Base-by-base conservation (phyloP, 345 rosid genomes). In the Corymbia maculata region DNA sequence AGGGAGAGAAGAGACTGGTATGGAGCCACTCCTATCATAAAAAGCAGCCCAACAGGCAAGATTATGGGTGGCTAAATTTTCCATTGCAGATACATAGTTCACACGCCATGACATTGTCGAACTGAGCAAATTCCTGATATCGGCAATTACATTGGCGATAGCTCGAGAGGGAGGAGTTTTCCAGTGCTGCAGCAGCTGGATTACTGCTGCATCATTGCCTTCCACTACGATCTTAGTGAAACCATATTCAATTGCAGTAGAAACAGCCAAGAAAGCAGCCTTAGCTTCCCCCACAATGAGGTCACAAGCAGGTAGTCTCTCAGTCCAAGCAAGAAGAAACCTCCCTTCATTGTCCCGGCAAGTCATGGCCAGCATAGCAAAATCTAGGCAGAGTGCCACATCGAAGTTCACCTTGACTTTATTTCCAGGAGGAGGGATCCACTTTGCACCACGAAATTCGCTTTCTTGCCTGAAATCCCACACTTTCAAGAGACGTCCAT, bases 21-120 rank as follows among this genome's bases (percentile, higher is more conserved):
- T 66, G 9, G 82, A 42, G 51, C 80, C 80, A 64, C 42, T 86
- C 80, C 70, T 86, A 26, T 49, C 88, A 16, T 59, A 86, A 50
- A 86, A 86, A 86, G 80, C 75, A 61, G 80, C 88, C 88, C 88
- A 86, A 61, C 88, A 61, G 52, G 88, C 80, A 49, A 86, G 88
- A 57, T 61, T 86, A 22, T 61, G 88, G 45, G 80, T 64, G 51
- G 80, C 88, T 14, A 61, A 53, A 49, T 86, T 86, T 24, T 64
- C 52, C 88, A 32, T 28, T 61, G 28, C 61, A 13, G 49, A 16
- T 47, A 64, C n/a, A 28, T 64, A 55, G 22, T 61, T 51, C 32
- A 86, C 80, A n/a, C 44, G 21, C 82, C 88, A 61, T 7, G 82
- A 86, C 22, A 50, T 32, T 12, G 82, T 64, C 36, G 88, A 86